Conservation (phyloP, 2,329 filamentous ascomycete species). For the Cryphonectria radicalis region DNA sequence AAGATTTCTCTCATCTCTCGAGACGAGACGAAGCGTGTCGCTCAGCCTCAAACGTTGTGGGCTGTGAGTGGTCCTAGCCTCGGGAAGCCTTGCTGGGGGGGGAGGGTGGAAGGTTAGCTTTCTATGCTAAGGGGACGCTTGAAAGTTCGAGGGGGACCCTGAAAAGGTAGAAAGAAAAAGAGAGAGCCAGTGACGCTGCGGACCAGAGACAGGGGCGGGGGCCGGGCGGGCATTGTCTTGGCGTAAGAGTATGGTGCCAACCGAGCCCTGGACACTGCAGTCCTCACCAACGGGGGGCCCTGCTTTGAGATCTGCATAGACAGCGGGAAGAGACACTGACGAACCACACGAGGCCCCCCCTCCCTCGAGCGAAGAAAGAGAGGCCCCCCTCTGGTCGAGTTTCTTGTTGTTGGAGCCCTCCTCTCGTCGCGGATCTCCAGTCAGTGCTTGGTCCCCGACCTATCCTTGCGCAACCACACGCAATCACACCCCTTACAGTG, state of each 20-base stretch:
- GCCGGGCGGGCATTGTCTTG: not conserved
- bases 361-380: not conserved
- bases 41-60: conserved; percentile 11
- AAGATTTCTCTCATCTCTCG: not conserved
- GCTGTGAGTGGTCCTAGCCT: not conserved
- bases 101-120: not conserved
- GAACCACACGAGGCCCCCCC: not conserved
- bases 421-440: not conserved
- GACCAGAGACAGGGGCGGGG: not conserved
- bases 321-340: not conserved
- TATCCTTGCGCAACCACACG: not conserved
- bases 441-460: not conserved
- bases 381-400: not conserved
- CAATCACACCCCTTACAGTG: not conserved
- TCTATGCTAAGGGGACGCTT: not conserved
- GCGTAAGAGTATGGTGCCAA: conserved; percentile 7
- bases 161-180: not conserved
- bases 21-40: conserved; percentile 16
- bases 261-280: not conserved
- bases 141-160: not conserved
- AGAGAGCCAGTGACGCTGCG: not conserved
- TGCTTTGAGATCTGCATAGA: not conserved
- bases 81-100: not conserved
- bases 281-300: not conserved
- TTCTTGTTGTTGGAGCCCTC: not conserved